phyloP scores from a whole-genome alignment of 495 filamentous ascomycete species.

The Articulospora tetracladia region DNA sequence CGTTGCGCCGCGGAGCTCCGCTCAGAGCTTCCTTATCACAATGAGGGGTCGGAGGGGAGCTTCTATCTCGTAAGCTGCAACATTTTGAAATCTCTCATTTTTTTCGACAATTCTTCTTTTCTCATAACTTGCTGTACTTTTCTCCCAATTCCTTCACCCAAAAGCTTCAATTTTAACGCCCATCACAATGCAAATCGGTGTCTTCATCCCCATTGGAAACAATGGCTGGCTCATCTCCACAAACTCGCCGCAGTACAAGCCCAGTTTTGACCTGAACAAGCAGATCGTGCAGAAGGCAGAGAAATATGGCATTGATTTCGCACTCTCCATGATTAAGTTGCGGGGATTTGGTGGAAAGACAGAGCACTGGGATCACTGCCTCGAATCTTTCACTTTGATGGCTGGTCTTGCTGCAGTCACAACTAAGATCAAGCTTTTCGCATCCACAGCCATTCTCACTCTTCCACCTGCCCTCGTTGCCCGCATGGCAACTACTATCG shows the following conservation, averaged over 20 bases:
- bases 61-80: not conserved
- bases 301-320: conserved; percentile 30
- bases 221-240: conserved; percentile 33
- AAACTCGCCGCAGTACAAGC: conserved; percentile 29
- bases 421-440: conserved; percentile 42
- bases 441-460: conserved; percentile 28
- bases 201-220: conserved; percentile 32
- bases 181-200: conserved; percentile 23
- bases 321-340: conserved; percentile 32
- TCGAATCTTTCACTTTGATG: conserved; percentile 43
- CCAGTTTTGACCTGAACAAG: conserved; percentile 32
- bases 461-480: conserved; percentile 29
- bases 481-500: conserved; percentile 29
- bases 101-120: not conserved
- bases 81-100: not conserved
- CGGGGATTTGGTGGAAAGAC: conserved; percentile 31
- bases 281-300: conserved; percentile 31
- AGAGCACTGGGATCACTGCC: conserved; percentile 32
- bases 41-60: not conserved
- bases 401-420: conserved; percentile 43
- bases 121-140: not conserved
- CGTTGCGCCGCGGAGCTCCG: not conserved
- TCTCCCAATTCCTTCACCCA: not conserved
- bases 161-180: not conserved
- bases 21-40: not conserved